These are phyloP conservation scores for Didymella glomerata DNA, from an alignment of 2,329 filamentous ascomycete species.

Conservation along the genomic window DNA sequence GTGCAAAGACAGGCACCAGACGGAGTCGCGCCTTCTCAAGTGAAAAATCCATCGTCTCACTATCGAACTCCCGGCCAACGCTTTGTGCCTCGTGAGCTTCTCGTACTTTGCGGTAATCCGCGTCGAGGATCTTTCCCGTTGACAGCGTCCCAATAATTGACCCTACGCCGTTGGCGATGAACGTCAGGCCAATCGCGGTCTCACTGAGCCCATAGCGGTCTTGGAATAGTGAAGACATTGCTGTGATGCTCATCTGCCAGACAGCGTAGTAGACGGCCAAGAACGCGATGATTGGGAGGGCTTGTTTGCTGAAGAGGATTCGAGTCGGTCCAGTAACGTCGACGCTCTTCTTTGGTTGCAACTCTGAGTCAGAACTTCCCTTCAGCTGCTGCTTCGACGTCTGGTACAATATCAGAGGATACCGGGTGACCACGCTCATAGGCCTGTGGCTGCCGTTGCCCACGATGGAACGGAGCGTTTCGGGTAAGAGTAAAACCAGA, in stretches of 20 bases:
- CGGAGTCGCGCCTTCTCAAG: not conserved
- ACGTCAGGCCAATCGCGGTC: not conserved
- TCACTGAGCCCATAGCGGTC: not conserved
- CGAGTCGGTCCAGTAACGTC: not conserved
- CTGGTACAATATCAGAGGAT: not conserved
- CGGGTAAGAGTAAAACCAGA: not conserved
- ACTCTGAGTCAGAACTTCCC: not conserved
- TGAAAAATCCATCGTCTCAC: not conserved
- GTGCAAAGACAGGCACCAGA: not conserved
- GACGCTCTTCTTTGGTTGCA: not conserved
- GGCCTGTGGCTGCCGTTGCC: not conserved
- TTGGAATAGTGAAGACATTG: not conserved
- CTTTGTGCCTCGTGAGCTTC: not conserved
- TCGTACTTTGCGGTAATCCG: not conserved
- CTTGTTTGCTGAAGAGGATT: not conserved
- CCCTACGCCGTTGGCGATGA: not conserved
- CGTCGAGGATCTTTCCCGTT: not conserved
- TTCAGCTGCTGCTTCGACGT: not conserved
- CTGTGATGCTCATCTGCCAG: not conserved
- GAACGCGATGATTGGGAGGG: not conserved
- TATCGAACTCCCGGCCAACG: not conserved
- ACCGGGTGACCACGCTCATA: not conserved
- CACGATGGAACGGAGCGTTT: not conserved
- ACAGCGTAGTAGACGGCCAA: not conserved
- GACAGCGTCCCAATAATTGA: not conserved